Base-by-base conservation (phyloP, 345 rosid genomes). In the Ceriops decandra region DNA sequence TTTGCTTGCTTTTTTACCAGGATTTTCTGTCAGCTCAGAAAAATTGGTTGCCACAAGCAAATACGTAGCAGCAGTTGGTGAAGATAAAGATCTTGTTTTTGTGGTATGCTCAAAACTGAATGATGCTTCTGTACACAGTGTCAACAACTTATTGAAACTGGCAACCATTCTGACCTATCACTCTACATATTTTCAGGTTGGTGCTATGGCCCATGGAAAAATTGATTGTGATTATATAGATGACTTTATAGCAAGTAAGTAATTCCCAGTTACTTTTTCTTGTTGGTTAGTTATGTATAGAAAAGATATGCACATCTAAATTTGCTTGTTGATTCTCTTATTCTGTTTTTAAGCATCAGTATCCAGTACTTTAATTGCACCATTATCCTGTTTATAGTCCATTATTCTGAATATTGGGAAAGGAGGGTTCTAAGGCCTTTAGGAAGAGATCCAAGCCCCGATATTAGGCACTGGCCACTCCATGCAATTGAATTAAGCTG, bases 171-270 rank as follows among this genome's bases (percentile, higher is more conserved):
- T 67, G 27, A 17, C 20, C 52, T 35, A 19, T 52, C 67, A 62
- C 20, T 42, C 64, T 13, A 58, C 27, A 53, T 57, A 60, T 62
- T 28, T 69, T 63, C 82, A 89, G 95, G 85, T 89, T 70, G 96
- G 98, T 66, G 92, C 97, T 4, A 89, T 93, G 98, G 84, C 97
- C 17, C 97, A 93, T 31, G 97, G 97, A 56, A 71, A 76, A 62
- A 76, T 76, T 54, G 68, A 76, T 20, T 42, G 72, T 49, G 75
- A 76, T 57, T 76, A 76, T 58, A 57, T 71, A 32, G 79, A 76
- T 33, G 79, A 71, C 38, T 71, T 76, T 46, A n/a, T 76, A 22
- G 71, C 79, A 57, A 35, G 76, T 71, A 61, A 64, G 74, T 19
- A 33, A 30, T 30, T 36, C 30, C 24, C 47, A 4, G 27, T 24